These are phyloP conservation scores for Cutaneotrichosporon cyanovorans DNA, from an alignment of 1,284 basidiomycete genomes.

Conservation along the genomic window DNA sequence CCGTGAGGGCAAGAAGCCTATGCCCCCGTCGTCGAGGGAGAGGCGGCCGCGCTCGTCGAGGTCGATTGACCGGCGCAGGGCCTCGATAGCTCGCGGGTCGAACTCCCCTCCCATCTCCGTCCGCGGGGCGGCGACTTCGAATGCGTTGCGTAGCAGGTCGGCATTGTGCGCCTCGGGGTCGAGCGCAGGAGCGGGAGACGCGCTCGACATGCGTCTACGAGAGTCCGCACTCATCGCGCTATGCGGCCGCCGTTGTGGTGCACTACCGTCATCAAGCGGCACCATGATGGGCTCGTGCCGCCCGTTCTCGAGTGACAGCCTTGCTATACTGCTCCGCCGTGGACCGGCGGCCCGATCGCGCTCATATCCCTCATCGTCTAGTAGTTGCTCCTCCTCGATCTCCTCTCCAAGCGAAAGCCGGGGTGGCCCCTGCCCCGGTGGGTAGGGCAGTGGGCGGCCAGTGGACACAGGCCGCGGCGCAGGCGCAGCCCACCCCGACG, in stretches of 20 bases:
- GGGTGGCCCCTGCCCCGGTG: too few relatives aligned
- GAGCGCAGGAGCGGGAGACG: background rate
- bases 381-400: too few relatives aligned
- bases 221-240: background rate
- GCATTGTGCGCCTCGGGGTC: conserved; percentile 17
- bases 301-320: conserved; percentile 6
- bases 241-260: background rate
- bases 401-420: too few relatives aligned
- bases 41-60: too few relatives aligned
- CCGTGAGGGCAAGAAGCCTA: too few relatives aligned
- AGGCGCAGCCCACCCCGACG: too few relatives aligned
- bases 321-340: conserved; percentile 5
- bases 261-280: conserved; percentile 21
- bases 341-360: background rate
- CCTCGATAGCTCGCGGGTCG: conserved; percentile 33
- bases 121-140: conserved; percentile 38
- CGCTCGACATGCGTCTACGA: background rate
- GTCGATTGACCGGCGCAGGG: conserved; percentile 5
- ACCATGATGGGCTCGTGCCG: conserved; percentile 24
- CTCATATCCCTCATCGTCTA: too few relatives aligned
- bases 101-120: conserved; percentile 32
- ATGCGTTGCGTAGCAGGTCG: conserved; percentile 30
- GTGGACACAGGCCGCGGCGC: too few relatives aligned
- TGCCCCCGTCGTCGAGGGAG: too few relatives aligned
- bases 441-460: too few relatives aligned